Percentiles rank a stretch among this genome's conserved stretches.
Conservation (phyloP, 768 basidiomycete genomes). For the Holtermanniella nyarrowii region DNA sequence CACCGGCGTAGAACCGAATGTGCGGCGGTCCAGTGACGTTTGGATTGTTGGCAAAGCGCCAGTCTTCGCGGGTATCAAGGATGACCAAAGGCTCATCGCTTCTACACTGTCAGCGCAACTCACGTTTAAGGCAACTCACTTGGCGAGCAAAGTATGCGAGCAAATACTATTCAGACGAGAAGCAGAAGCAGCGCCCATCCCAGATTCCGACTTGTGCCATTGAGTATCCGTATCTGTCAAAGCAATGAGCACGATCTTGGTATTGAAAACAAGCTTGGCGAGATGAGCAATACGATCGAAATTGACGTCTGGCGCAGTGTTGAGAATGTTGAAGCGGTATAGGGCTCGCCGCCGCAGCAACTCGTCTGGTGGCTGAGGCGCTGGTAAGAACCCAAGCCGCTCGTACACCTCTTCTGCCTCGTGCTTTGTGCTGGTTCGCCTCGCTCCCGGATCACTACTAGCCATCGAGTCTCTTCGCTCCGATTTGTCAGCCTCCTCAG, state of each 20-base stretch:
- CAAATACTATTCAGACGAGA: constrained; percentile 63
- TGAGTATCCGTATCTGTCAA: constrained; percentile 76
- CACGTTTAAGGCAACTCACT: constrained; percentile 45
- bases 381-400: constrained; percentile 47
- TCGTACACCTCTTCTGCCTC: constrained; percentile 22
- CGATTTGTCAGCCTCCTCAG: too few relatives aligned
- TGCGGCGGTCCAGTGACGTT: constrained; percentile 56
- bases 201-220: constrained; percentile 80
- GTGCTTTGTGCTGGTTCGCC: constrained; percentile 6
- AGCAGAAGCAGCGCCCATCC: constrained; percentile 45
- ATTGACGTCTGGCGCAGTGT: constrained; percentile 73
- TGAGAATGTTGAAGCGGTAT: constrained; percentile 85
- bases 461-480: too few relatives aligned
- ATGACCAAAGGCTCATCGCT: constrained; percentile 75
- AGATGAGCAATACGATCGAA: constrained; percentile 91
- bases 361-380: constrained; percentile 79
- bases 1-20: constrained; percentile 83
- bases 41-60: constrained; percentile 80
- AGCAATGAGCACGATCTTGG: constrained; percentile 71
- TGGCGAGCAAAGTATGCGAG: constrained; percentile 69
- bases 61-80: constrained; percentile 66
- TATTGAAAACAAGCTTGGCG: constrained; percentile 83
- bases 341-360: constrained; percentile 68
- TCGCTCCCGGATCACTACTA: constrained; percentile 1
- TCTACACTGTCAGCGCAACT: constrained; percentile 5